A percentile compares a stretch with the other conserved stretches of the same genome.
Evolutionary conservation across 192 early-diverging fungal genomes (phyloP).

Genomic region (Umbelopsis sp.): DNA sequence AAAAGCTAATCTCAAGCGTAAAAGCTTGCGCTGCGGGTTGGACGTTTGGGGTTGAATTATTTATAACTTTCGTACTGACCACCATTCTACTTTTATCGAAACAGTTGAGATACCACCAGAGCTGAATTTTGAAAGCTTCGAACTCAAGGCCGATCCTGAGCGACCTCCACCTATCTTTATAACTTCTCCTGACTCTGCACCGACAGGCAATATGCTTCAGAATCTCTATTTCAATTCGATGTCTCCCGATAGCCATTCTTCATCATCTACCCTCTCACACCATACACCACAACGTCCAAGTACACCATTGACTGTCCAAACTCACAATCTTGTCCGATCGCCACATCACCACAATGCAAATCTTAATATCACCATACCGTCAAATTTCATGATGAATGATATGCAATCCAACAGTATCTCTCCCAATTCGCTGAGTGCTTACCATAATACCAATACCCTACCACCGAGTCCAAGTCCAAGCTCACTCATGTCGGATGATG

Average conservation of each 20-base stretch:
- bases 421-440: conserved; percentile 8
- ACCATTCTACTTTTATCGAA: neutral
- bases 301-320: conserved; percentile 39
- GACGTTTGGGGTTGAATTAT: neutral
- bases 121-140: conserved; percentile 28
- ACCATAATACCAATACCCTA: conserved; percentile 21
- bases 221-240: conserved; percentile 33
- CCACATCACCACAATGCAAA: neutral
- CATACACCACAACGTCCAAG: conserved; percentile 18
- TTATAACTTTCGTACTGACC: neutral
- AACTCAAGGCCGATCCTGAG: conserved; percentile 11
- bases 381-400: conserved; percentile 5
- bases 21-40: too few relatives aligned
- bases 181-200: conserved; percentile 50
- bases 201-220: conserved; percentile 40
- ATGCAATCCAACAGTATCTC: conserved; percentile 9
- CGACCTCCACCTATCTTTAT: conserved; percentile 53
- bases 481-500: conserved; percentile 35
- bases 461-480: conserved; percentile 38
- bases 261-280: neutral
- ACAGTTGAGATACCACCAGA: conserved; percentile 27
- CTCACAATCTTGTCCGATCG: conserved; percentile 28
- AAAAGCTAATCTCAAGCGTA: too few relatives aligned
- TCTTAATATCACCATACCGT: conserved; percentile 18
- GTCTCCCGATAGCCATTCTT: conserved; percentile 22